Percentiles rank a stretch among this genome's conserved stretches.
phyloP scores from a whole-genome alignment of 2,329 filamentous ascomycete species.

The Daldinia eschscholtzii region DNA sequence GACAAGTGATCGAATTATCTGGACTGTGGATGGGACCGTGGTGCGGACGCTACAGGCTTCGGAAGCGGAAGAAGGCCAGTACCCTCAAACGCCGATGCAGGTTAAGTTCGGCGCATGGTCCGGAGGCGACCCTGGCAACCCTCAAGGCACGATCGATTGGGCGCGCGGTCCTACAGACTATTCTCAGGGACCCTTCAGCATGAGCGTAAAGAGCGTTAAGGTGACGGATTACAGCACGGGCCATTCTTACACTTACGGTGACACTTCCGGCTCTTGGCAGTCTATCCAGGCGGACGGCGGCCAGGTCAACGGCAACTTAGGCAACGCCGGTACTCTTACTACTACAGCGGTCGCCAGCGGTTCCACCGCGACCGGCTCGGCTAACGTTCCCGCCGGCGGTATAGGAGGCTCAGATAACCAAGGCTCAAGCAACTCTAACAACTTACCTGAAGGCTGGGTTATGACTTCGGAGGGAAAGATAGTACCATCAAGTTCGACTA shows the following conservation, averaged over 20 bases:
- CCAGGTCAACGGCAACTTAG: conserved; percentile 75
- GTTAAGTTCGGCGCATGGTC: conserved; percentile 93
- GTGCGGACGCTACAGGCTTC: conserved; percentile 79
- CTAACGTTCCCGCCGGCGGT: conserved; percentile 77
- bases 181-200: conserved; percentile 83
- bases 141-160: conserved; percentile 88
- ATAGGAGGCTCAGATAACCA: conserved; percentile 69
- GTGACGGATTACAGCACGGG: conserved; percentile 96
- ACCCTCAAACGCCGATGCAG: conserved; percentile 96
- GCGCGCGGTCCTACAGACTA: conserved; percentile 89
- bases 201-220: conserved; percentile 81
- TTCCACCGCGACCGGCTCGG: conserved; percentile 71
- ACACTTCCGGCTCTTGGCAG: conserved; percentile 81
- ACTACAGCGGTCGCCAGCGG: conserved; percentile 72
- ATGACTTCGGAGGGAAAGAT: conserved; percentile 85
- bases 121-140: conserved; percentile 86
- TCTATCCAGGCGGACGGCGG: conserved; percentile 88
- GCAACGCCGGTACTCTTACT: conserved; percentile 64
- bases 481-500: conserved; percentile 76
- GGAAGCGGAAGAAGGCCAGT: conserved; percentile 79
- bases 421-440: conserved; percentile 64
- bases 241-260: conserved; percentile 83
- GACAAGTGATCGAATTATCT: conserved; percentile 86
- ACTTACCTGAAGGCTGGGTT: conserved; percentile 81
- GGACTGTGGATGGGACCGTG: conserved; percentile 83